These are phyloP conservation scores for Ascochyta rabiei DNA, from an alignment of 2,329 filamentous ascomycete species.

Conservation along the genomic window DNA sequence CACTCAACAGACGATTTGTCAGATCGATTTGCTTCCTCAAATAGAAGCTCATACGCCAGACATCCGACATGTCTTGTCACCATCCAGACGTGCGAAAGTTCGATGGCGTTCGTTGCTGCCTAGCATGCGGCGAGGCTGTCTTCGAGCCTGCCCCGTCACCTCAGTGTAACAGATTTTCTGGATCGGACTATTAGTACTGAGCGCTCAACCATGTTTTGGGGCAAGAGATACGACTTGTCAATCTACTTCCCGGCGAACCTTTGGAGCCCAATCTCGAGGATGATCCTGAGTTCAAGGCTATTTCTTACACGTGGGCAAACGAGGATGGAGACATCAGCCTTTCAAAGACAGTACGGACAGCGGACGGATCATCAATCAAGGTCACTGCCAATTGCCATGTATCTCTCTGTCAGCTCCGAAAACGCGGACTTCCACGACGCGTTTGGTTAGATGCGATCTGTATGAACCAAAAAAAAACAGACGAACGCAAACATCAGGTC, in stretches of 20 bases:
- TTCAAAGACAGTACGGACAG: neutral
- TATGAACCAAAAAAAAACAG: conserved; percentile 18
- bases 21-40: neutral
- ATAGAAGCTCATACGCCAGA: neutral
- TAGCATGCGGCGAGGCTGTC: conserved; percentile 18
- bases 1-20: neutral
- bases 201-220: neutral
- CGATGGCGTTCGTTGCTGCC: conserved; percentile 16
- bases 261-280: conserved; percentile 19
- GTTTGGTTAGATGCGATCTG: conserved; percentile 26
- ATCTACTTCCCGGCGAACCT: conserved; percentile 4
- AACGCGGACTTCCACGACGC: neutral
- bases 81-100: conserved; percentile 18
- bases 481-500: conserved; percentile 19
- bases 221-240: conserved; percentile 21
- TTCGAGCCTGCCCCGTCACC: conserved; percentile 4
- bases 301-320: conserved; percentile 27
- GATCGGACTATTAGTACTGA: too few relatives aligned
- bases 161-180: neutral
- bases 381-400: conserved; percentile 16
- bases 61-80: conserved; percentile 1
- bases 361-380: neutral
- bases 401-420: conserved; percentile 2
- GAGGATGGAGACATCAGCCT: conserved; percentile 8
- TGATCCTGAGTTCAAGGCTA: conserved; percentile 21